These are phyloP conservation scores for Alternaria burnsii DNA, from an alignment of 2,329 filamentous ascomycete genomes.

Conservation along the genomic window DNA sequence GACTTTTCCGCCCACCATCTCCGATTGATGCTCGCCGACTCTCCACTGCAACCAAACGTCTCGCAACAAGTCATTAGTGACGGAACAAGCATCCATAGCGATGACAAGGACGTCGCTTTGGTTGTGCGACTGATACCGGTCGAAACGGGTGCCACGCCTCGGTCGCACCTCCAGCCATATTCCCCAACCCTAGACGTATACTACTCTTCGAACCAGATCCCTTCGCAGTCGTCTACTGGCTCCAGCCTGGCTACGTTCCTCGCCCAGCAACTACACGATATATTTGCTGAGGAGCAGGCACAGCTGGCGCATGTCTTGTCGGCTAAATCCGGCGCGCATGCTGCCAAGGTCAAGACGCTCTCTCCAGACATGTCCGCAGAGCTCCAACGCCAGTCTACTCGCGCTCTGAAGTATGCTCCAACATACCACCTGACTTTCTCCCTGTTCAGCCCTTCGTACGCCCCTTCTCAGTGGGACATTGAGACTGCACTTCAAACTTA, in stretches of 20 bases:
- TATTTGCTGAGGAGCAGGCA: slow-evolving; percentile 89
- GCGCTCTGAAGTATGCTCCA: slow-evolving; percentile 88
- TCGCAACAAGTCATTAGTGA: slow-evolving; percentile 44
- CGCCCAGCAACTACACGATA: slow-evolving; percentile 76
- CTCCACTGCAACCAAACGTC: slow-evolving; percentile 39
- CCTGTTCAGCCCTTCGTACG: slow-evolving; percentile 80
- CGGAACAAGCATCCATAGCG: slow-evolving; percentile 39
- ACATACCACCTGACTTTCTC: slow-evolving; percentile 97
- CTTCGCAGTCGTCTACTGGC: slow-evolving; percentile 72
- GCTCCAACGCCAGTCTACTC: slow-evolving; percentile 74
- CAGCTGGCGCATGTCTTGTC: slow-evolving; percentile 67
- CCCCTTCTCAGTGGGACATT: slow-evolving; percentile 90
- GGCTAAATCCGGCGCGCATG: slow-evolving; percentile 53
- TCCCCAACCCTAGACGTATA: slow-evolving; percentile 77
- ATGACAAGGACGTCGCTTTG: slow-evolving; percentile 66
- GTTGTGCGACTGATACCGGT: slow-evolving; percentile 75
- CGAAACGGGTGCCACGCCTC: slow-evolving; percentile 60
- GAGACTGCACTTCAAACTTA: slow-evolving; percentile 82
- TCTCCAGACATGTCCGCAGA: slow-evolving; percentile 57
- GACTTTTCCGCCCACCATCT: slow-evolving; percentile 87
- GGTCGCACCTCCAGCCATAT: slow-evolving; percentile 73
- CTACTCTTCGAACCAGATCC: slow-evolving; percentile 75
- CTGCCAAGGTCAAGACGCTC: slow-evolving; percentile 61
- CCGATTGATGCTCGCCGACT: slow-evolving; percentile 68
- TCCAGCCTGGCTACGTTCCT: slow-evolving; percentile 79